Conservation (phyloP, 2,329 filamentous ascomycete species). For the Conoideocrella luteorostrata region DNA sequence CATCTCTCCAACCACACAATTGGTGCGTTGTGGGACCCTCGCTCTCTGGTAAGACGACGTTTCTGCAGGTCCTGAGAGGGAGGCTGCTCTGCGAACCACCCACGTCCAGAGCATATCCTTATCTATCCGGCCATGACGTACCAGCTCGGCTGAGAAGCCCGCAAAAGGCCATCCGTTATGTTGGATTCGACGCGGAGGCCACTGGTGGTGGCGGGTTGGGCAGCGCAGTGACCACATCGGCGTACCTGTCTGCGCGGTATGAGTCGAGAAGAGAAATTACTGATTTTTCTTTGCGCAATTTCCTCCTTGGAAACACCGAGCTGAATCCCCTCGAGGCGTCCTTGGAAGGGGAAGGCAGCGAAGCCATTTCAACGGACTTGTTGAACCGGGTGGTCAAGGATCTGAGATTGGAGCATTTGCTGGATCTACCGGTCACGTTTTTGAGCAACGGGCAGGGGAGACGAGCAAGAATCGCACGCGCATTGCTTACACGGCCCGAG, state of each 20-base stretch:
- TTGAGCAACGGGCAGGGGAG: conserved; percentile 91
- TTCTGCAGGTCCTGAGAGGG: conserved; percentile 73
- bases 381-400: conserved; percentile 61
- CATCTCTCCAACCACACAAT: conserved; percentile 45
- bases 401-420: conserved; percentile 60
- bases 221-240: conserved; percentile 55
- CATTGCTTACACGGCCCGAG: conserved; percentile 71
- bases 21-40: conserved; percentile 85
- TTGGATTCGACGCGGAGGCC: conserved; percentile 78
- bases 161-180: conserved; percentile 71
- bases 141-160: conserved; percentile 50
- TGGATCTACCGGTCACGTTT: conserved; percentile 79
- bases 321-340: conserved; percentile 59
- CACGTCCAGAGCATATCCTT: conserved; percentile 69
- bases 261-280: conserved; percentile 81
- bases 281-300: conserved; percentile 79
- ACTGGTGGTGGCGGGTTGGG: conserved; percentile 44
- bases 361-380: conserved; percentile 39
- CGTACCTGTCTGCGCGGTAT: conserved; percentile 85
- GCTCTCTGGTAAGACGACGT: conserved; percentile 70
- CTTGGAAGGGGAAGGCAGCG: conserved; percentile 36
- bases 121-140: conserved; percentile 59
- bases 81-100: conserved; percentile 71
- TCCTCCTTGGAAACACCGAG: conserved; percentile 73
- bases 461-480: conserved; percentile 80